Evolutionary conservation across 164 flowering plant genomes (phyloP), one percentile per base, ranked within the genome.

Genomic region (Vitis cinerea): DNA sequence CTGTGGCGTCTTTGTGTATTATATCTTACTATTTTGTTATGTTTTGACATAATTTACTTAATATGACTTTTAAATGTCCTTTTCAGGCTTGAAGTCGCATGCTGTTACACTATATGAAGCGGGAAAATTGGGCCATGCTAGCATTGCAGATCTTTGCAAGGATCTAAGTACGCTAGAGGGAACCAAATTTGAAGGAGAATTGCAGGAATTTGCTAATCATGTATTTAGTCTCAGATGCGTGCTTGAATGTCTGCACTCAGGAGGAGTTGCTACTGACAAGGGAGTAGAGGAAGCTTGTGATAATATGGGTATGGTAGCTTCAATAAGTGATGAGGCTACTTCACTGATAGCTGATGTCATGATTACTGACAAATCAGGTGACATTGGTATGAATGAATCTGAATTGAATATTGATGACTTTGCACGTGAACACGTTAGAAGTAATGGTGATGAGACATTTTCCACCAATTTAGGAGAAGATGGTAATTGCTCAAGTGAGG

Each of bases 131-230:
- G 97, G 93, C 65, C 91, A 95, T 86, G 86, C 92, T 63, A 90
- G 97, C 81, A 91, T 95, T 75, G 78, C 89, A 57, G 98, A 95
- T 81, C 97, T 95, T 69, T 95, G 99, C 79, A 85, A 86, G 82
- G 99, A 95, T 76, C 85, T 95, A 65, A 78, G 88, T 63, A 81
- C 96, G 62, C 77, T 95, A 59, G 97, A 93, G 78, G 99, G 98
- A 72, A 76, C 94, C 56, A 95, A 90, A 83, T 95, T 93, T 81
- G 99, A 95, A 84, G 99, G 99, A 56, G 99, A 93, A 69, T 63
- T 95, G 69, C 99, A 95, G 81, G 99, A 95, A 80, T 95, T 95
- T 77, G 98, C 99, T 57, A 91, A 95, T 78, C 99, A 95, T 85
- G 98, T 94, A 70, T 91, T 81, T 71, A 91, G 99, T 76, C 92